A percentile compares a stretch with the other conserved stretches of the same genome.
Conservation (phyloP, 2,329 filamentous ascomycete genomes). For the Stachybotrys chlorohalonatus region DNA sequence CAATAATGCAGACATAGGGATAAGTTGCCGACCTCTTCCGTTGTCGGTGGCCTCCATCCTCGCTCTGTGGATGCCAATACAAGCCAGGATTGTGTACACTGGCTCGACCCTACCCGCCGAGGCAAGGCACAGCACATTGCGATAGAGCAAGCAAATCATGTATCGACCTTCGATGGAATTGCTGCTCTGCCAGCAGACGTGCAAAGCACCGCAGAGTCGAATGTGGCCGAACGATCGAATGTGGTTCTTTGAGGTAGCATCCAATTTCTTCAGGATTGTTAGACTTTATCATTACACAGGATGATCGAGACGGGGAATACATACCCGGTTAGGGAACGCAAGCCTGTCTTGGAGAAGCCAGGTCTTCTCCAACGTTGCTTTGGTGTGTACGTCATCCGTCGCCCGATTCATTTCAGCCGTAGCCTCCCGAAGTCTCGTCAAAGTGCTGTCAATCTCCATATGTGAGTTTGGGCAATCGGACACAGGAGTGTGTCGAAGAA, state of each 20-base stretch:
- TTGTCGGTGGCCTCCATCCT: constrained; percentile 67
- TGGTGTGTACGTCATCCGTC: constrained; percentile 65
- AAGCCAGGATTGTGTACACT: constrained; percentile 65
- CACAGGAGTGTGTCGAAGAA: constrained; percentile 74
- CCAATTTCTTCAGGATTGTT: constrained; percentile 29
- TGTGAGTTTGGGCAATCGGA: constrained; percentile 79
- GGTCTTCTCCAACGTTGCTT: constrained; percentile 66
- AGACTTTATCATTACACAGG: neutral
- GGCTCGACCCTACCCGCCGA: constrained; percentile 54
- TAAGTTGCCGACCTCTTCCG: constrained; percentile 49
- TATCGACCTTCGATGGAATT: constrained; percentile 66
- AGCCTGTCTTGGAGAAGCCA: constrained; percentile 79
- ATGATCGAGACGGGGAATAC: constrained; percentile 7
- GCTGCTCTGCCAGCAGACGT: constrained; percentile 71
- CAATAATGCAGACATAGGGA: neutral
- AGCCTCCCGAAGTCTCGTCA: constrained; percentile 63
- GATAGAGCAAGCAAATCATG: constrained; percentile 79
- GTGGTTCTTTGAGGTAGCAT: constrained; percentile 48
- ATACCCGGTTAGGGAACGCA: constrained; percentile 62
- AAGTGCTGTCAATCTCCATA: constrained; percentile 65
- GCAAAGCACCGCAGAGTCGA: constrained; percentile 70
- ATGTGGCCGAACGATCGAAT: constrained; percentile 76
- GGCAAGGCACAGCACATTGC: constrained; percentile 69
- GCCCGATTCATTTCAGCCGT: constrained; percentile 76
- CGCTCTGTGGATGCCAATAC: constrained; percentile 57